Base-by-base conservation (phyloP, 202 grass and related monocot species). In the Digitaria exilis region DNA sequence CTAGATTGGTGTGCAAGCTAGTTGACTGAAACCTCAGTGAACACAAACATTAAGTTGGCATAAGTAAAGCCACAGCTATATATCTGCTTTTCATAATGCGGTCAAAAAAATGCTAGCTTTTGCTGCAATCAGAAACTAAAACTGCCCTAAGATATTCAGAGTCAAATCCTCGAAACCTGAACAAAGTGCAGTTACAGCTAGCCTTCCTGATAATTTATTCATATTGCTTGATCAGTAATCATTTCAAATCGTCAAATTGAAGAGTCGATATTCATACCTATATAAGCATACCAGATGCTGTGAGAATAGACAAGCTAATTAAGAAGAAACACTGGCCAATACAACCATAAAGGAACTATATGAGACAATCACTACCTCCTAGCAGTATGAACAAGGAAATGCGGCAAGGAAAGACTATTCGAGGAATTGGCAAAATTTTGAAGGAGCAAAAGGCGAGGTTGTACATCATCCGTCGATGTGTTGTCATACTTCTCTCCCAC, bases 401-500 rank as follows among this genome's bases (percentile, higher is more conserved):
- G 24, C 77, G 42, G 71, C 71, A 77, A 66, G 31, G 41, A 28
- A 84, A 68, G 63, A 59, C n/a, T 10, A 77, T 62, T 12, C 19
- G 57, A 42, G 68, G 80, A 7, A 11, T 75, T 11, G 26, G 57
- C 71, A 73, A 71, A 19, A 24, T 76, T n/a, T 37, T 84, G 24
- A 84, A 59, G 35, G 82, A 77, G 39, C 82, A 84, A 18, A 74
- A 76, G 42, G 67, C 42, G 5, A 84, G 62, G 63, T 45, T 77
- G 17, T 84, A 84, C 45, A 84, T 84, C 73, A 84, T 84, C 12
- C 50, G 69, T 7, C 81, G 56, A 44, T 84, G 81, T 18, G 56
- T 84, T 35, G 18, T 56, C 58, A 84, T 84, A 58, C 73, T 76
- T 49, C 69, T 84, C 30, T 84, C 70, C 42, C 37, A 67, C 31